These are phyloP conservation scores for Thermothelomyces thermophilus DNA, from an alignment of 2,329 filamentous ascomycete species.

Conservation along the genomic window DNA sequence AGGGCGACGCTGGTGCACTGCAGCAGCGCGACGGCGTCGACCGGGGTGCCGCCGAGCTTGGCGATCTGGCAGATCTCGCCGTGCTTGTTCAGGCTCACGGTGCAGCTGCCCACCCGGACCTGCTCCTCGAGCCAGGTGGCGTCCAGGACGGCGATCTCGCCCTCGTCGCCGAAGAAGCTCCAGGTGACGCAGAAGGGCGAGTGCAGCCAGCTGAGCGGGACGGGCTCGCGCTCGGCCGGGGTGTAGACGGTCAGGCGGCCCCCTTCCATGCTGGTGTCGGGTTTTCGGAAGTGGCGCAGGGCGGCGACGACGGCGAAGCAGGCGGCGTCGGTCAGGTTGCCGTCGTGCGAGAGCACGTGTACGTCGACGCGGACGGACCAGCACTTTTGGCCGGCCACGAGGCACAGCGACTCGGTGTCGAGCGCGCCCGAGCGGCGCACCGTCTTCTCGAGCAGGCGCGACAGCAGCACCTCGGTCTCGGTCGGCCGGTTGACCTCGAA, in stretches of 20 bases:
- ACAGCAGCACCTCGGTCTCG: conserved; percentile 77
- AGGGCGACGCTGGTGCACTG: conserved; percentile 69
- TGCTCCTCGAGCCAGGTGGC: conserved; percentile 70
- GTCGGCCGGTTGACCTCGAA: conserved; percentile 82
- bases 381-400: conserved; percentile 83
- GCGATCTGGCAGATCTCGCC: conserved; percentile 88
- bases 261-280: conserved; percentile 80
- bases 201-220: conserved; percentile 84
- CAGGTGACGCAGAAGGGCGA: conserved; percentile 89
- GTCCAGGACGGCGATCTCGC: conserved; percentile 65
- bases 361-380: conserved; percentile 89
- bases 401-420: conserved; percentile 92
- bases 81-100: conserved; percentile 80
- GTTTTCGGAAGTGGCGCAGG: conserved; percentile 83
- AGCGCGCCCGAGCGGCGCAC: conserved; percentile 86
- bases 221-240: conserved; percentile 77
- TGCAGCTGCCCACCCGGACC: conserved; percentile 64
- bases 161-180: conserved; percentile 70
- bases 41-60: conserved; percentile 77
- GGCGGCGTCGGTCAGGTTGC: conserved; percentile 77
- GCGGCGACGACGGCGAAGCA: conserved; percentile 85
- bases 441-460: conserved; percentile 86
- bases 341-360: conserved; percentile 86
- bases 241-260: conserved; percentile 81
- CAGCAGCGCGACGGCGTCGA: conserved; percentile 73